These are phyloP conservation scores for Aspergillus uvarum DNA, from an alignment of 2,329 filamentous ascomycete species.

Conservation along the genomic window DNA sequence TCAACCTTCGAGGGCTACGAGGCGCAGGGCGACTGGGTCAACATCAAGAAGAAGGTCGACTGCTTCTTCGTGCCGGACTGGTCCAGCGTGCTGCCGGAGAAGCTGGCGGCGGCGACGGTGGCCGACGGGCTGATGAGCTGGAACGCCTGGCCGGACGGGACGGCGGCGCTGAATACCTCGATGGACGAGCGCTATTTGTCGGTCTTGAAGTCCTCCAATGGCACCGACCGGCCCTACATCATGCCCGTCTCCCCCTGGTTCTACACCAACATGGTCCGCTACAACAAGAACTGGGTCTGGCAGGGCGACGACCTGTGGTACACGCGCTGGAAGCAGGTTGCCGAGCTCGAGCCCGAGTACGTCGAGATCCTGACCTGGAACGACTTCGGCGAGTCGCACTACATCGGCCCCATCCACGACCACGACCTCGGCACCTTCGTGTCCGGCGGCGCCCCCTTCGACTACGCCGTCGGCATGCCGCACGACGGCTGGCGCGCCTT, in stretches of 20 bases:
- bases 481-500: conserved; percentile 34
- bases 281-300: conserved; percentile 64
- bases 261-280: conserved; percentile 57
- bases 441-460: conserved; percentile 40
- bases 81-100: conserved; percentile 36
- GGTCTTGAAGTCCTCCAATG: conserved; percentile 26
- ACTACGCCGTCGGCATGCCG: conserved; percentile 30
- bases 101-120: conserved; percentile 22
- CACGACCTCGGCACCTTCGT: conserved; percentile 42
- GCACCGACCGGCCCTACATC: conserved; percentile 46
- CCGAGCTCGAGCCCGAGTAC: conserved; percentile 52
- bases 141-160: conserved; percentile 45
- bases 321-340: conserved; percentile 57
- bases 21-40: conserved; percentile 45
- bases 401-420: conserved; percentile 53
- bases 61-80: conserved; percentile 51
- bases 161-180: conserved; percentile 37
- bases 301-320: conserved; percentile 61
- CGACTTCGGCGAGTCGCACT: conserved; percentile 62
- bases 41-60: conserved; percentile 42
- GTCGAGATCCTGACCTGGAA: conserved; percentile 62
- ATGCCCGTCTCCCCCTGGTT: conserved; percentile 60
- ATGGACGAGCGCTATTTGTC: conserved; percentile 44
- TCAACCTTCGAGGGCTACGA: conserved; percentile 49
- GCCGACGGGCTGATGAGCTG: conserved; percentile 44